These are phyloP conservation scores for Lasiosphaeris hirsuta DNA, from an alignment of 495 filamentous ascomycete genomes.

Conservation along the genomic window DNA sequence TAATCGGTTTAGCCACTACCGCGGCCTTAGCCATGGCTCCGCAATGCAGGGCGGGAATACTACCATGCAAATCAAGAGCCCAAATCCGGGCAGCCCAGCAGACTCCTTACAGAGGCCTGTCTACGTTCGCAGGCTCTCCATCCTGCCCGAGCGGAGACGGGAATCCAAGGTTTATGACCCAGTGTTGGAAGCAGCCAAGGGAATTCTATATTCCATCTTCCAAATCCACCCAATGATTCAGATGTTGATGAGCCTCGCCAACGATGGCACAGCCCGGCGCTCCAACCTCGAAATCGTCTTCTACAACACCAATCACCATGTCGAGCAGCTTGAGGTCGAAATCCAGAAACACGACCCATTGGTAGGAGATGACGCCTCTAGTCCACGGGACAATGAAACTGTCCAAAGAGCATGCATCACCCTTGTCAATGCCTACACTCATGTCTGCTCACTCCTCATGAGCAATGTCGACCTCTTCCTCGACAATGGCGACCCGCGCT, in stretches of 20 bases:
- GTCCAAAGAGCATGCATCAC: conserved; percentile 63
- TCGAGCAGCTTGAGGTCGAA: conserved; percentile 70
- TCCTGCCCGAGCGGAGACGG: conserved; percentile 76
- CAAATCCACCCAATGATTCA: conserved; percentile 76
- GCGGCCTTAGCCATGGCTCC: conserved; percentile 77
- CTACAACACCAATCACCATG: conserved; percentile 69
- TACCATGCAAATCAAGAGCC: conserved; percentile 38
- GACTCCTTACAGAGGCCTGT: conserved; percentile 52
- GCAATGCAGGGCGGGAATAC: conserved; percentile 57
- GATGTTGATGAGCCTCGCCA: conserved; percentile 66
- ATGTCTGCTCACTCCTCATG: conserved; percentile 67
- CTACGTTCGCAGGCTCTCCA: conserved; percentile 74
- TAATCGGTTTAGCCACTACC: conserved; percentile 75
- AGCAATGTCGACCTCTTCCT: conserved; percentile 68
- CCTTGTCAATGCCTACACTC: conserved; percentile 71
- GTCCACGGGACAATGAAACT: conserved; percentile 59
- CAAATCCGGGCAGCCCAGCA: conserved; percentile 56
- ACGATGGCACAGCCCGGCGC: conserved; percentile 61
- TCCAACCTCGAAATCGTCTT: conserved; percentile 75
- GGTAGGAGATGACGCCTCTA: conserved; percentile 47
- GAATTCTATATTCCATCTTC: conserved; percentile 81
- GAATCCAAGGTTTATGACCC: conserved; percentile 56
- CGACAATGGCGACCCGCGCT: conserved; percentile 69
- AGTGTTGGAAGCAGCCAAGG: conserved; percentile 75
- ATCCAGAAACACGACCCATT: conserved; percentile 62